Base-by-base conservation (phyloP, 1,139 yeast species). In the Taphrina betulina region DNA sequence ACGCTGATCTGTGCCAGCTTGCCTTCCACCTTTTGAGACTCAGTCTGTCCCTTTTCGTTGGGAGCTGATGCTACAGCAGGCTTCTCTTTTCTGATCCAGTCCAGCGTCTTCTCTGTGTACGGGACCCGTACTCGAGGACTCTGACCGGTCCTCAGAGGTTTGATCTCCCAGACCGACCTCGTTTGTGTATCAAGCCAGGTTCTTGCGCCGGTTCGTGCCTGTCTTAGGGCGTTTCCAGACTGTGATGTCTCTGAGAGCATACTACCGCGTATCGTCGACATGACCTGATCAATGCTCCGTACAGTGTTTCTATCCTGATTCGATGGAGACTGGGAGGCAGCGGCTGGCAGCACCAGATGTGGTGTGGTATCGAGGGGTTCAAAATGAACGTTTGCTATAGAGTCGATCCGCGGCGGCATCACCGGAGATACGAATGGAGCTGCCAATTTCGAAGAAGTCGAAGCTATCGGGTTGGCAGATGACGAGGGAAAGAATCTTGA, bases 401-500 rank as follows among this genome's bases (percentile, higher is more conserved):
- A 14, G 35, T 41, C 45, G 3, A 20, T 31, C 5, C 48, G 24
- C 16, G 48, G 48, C 3, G 48, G 48, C n/a, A 43, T 19, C 5
- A 29, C 14, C 3, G 48, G 48, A 8, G 48, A 43, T 14, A 43
- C 38, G 48, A 43, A 43, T 8, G 48, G 48, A 5, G 12, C 33
- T 10, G 5, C 23, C 17, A 16, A 19, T 26, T 12, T 26, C 31
- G 31, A 7, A 7, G 7, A 12, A 26, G 12, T 26, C 7, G 31
- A 12, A 12, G 31, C 7, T 7, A 12, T 7, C 31, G 12, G 31
- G n/a, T 12, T 31, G 7, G 16, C 46, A 3, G 54, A 33, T 5
- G 33, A 10, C 8, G 46, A 29, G 12, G 54, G 54, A 34, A 50
- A 50, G 46, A 50, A 50, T 3, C 54, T 37, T 5, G 54, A 50